Percentiles rank a stretch among this genome's conserved stretches.
Evolutionary conservation across 2,329 filamentous ascomycete genomes (phyloP).

Genomic region (Colletotrichum endophyticum): DNA sequence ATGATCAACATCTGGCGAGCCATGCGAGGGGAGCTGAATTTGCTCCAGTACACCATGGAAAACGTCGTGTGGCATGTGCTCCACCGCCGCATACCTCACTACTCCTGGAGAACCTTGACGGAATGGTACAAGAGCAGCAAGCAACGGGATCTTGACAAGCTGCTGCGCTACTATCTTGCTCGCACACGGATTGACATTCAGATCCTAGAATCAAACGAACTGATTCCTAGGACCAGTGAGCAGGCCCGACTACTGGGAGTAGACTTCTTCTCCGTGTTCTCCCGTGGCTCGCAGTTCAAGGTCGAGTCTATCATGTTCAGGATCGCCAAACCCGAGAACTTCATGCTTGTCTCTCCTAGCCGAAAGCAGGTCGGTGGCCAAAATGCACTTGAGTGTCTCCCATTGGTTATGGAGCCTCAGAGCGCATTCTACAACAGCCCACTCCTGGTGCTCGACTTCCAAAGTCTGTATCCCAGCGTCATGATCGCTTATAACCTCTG

Average conservation of each 20-base stretch:
- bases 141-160: conserved; percentile 72
- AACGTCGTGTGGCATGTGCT: conserved; percentile 93
- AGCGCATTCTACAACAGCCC: conserved; percentile 94
- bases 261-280: conserved; percentile 97
- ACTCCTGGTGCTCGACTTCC: conserved; percentile 90
- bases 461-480: conserved; percentile 93
- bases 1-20: conserved; percentile 98
- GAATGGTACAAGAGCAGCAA: conserved; percentile 78
- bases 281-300: conserved; percentile 95
- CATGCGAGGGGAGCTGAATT: conserved; percentile 89
- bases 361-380: conserved; percentile 91
- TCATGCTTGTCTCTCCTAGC: conserved; percentile 87
- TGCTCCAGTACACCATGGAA: conserved; percentile 95
- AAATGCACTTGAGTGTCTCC: conserved; percentile 92
- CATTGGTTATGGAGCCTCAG: conserved; percentile 96
- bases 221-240: conserved; percentile 88
- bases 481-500: conserved; percentile 99
- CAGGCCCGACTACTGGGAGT: conserved; percentile 92
- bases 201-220: conserved; percentile 87
- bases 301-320: conserved; percentile 99
- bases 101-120: conserved; percentile 79
- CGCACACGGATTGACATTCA: conserved; percentile 85
- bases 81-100: conserved; percentile 87
- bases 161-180: conserved; percentile 78
- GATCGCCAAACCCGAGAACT: conserved; percentile 96